phyloP scores from a whole-genome alignment of 768 basidiomycete genomes.

The Floccularia luteovirens region DNA sequence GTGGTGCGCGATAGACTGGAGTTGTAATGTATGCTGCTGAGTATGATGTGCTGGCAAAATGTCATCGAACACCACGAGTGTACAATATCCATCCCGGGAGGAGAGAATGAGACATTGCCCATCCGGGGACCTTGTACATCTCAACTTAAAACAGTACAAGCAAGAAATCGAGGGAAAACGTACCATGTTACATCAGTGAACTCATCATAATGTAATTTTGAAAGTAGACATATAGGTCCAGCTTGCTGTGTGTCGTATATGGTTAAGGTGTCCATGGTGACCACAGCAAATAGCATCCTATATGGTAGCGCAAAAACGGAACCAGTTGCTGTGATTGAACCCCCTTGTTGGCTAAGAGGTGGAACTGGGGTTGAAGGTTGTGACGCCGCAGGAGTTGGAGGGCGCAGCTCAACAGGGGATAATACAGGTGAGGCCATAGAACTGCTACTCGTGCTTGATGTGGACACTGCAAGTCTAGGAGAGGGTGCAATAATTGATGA shows the following conservation, averaged over 20 bases:
- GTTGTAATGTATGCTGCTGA: conserved; percentile 85
- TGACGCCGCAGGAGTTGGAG: conserved; percentile 55
- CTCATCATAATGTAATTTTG: conserved; percentile 94
- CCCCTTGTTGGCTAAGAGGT: conserved; percentile 8
- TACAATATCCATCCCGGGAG: conserved; percentile 96
- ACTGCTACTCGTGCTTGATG: conserved; percentile 7
- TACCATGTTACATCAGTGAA: conserved; percentile 97
- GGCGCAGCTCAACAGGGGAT: conserved; percentile 47
- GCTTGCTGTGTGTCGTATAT: conserved; percentile 98
- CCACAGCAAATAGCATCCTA: conserved; percentile 90
- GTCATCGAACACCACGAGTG: conserved; percentile 91
- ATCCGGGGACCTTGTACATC: conserved; percentile 84
- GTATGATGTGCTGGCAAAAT: conserved; percentile 82
- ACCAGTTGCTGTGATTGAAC: conserved; percentile 22
- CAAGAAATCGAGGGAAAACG: conserved; percentile 16
- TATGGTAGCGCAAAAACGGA: conserved; percentile 89
- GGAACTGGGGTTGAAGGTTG: conserved; percentile 44
- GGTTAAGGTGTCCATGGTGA: conserved; percentile 91
- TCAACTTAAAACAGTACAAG: conserved; percentile 1
- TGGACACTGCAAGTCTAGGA: conserved; percentile 30
- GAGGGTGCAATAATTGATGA: conserved; percentile 39
- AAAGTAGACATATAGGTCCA: conserved; percentile 84
- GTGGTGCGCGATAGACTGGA: conserved; percentile 86
- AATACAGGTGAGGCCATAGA: conserved; percentile 43
- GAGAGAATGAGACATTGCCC: conserved; percentile 90